These are phyloP conservation scores for Nidularia pulvinata DNA, from an alignment of 768 basidiomycete genomes.

Conservation along the genomic window DNA sequence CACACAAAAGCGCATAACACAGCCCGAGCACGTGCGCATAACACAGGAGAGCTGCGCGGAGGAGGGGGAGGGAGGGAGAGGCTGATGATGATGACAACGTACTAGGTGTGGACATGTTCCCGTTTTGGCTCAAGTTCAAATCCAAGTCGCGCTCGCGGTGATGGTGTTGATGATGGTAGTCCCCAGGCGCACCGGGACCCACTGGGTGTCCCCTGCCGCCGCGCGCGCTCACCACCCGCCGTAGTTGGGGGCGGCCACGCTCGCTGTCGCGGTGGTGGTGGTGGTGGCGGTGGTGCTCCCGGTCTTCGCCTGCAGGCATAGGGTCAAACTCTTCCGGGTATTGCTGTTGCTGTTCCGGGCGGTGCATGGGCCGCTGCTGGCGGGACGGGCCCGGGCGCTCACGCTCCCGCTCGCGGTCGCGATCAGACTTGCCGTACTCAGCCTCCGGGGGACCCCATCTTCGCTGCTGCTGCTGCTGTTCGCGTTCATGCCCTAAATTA, in stretches of 20 bases:
- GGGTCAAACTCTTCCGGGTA: slow-evolving; percentile 1
- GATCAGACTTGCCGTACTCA: too few relatives aligned
- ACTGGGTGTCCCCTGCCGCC: slow-evolving; percentile 2
- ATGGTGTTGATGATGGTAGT: background rate
- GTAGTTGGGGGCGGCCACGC: slow-evolving; percentile 13
- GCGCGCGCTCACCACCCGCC: slow-evolving; percentile 20
- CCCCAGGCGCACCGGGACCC: too few relatives aligned
- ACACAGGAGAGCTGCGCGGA: slow-evolving; percentile 13
- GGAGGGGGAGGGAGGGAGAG: slow-evolving; percentile 30
- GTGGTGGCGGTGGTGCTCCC: too few relatives aligned
- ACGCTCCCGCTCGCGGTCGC: too few relatives aligned
- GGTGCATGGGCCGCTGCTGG: too few relatives aligned
- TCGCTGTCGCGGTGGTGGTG: background rate
- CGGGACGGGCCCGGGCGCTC: too few relatives aligned
- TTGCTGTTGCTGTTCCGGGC: slow-evolving; percentile 9
- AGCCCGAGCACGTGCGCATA: slow-evolving; percentile 18
- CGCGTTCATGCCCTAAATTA: too few relatives aligned
- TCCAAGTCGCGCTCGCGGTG: background rate
- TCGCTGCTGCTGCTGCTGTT: too few relatives aligned
- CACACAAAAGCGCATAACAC: slow-evolving; percentile 14
- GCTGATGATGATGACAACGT: slow-evolving; percentile 55
- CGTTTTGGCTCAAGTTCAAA: slow-evolving; percentile 5
- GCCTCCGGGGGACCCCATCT: too few relatives aligned
- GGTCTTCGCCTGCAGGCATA: too few relatives aligned
- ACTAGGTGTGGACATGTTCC: slow-evolving; percentile 46